These are phyloP conservation scores for Trametes gibbosa DNA, from an alignment of 768 basidiomycete species.

Conservation along the genomic window DNA sequence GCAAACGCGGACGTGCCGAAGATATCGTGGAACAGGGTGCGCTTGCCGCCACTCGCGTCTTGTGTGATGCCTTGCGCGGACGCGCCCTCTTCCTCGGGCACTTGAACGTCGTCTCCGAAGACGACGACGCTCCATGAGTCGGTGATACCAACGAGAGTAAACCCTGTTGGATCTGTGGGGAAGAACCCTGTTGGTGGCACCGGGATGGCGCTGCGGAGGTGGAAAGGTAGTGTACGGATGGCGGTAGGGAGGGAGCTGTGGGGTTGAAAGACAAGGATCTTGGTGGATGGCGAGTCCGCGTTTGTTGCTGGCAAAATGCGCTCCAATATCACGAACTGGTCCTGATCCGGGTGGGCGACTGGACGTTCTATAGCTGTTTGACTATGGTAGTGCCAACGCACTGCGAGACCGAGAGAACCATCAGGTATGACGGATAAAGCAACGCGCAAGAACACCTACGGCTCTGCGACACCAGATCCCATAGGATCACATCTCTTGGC, in stretches of 20 bases:
- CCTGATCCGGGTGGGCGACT: constrained; percentile 54
- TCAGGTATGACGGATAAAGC: not conserved
- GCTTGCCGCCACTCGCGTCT: constrained; percentile 29
- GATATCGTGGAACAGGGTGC: constrained; percentile 85
- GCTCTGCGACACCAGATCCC: constrained; percentile 66
- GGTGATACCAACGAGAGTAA: constrained; percentile 70
- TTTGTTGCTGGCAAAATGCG: constrained; percentile 22
- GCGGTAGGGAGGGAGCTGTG: constrained; percentile 44
- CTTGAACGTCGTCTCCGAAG: constrained; percentile 57
- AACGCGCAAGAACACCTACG: constrained; percentile 43
- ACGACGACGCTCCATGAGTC: constrained; percentile 60
- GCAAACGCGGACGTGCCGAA: constrained; percentile 78
- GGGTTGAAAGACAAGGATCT: constrained; percentile 48
- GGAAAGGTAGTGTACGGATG: constrained; percentile 55
- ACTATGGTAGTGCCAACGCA: constrained; percentile 54
- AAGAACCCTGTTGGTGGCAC: constrained; percentile 35
- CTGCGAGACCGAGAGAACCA: constrained; percentile 37
- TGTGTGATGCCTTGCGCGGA: constrained; percentile 38
- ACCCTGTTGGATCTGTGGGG: constrained; percentile 33
- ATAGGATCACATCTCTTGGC: constrained; percentile 51
- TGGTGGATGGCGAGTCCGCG: constrained; percentile 25
- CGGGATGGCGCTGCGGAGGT: constrained; percentile 46
- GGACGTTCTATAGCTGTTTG: constrained; percentile 39
- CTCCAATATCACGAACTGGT: constrained; percentile 60
- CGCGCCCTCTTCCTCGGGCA: constrained; percentile 42